Evolutionary conservation across 2,329 filamentous ascomycete species (phyloP).

Genomic region (Lecanosticta acicola): DNA sequence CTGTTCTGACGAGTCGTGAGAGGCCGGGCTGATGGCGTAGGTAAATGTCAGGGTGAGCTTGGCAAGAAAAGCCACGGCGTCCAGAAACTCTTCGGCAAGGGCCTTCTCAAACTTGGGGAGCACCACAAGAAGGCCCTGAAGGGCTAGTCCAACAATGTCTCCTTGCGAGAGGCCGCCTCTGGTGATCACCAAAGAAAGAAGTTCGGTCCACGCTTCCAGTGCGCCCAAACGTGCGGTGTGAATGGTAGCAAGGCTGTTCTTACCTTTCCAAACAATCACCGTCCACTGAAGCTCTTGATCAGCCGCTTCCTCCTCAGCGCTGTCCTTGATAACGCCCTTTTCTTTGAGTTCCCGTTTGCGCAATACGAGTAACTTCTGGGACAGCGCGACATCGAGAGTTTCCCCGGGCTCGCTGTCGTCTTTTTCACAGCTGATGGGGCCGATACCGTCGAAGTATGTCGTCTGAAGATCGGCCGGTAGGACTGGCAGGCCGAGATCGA

Average conservation of each 20-base stretch:
- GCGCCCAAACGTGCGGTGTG: conserved; percentile 56
- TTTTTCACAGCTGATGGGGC: conserved; percentile 60
- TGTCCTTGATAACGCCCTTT: conserved; percentile 32
- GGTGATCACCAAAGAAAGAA: conserved; percentile 77
- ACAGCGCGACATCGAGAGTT: conserved; percentile 64
- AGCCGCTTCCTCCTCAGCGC: conserved; percentile 36
- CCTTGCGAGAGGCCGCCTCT: conserved; percentile 71
- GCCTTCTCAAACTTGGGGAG: conserved; percentile 80
- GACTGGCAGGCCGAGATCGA: conserved; percentile 51
- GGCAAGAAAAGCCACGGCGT: conserved; percentile 69
- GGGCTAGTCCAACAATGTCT: conserved; percentile 75
- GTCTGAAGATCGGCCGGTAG: conserved; percentile 46
- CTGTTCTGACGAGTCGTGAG: conserved; percentile 39
- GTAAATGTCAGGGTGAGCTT: conserved; percentile 68
- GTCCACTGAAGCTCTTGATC: conserved; percentile 57
- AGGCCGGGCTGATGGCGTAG: conserved; percentile 59
- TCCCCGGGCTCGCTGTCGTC: conserved; percentile 52
- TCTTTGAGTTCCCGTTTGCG: conserved; percentile 58
- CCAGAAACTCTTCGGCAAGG: conserved; percentile 57
- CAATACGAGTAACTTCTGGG: conserved; percentile 67
- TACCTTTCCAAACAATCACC: conserved; percentile 55
- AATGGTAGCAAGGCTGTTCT: conserved; percentile 59
- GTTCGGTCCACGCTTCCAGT: conserved; percentile 75
- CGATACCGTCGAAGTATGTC: conserved; percentile 58
- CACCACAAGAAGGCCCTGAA: conserved; percentile 81